Conservation (phyloP, 148 eudicot genomes). For the Camellia sinensis region DNA sequence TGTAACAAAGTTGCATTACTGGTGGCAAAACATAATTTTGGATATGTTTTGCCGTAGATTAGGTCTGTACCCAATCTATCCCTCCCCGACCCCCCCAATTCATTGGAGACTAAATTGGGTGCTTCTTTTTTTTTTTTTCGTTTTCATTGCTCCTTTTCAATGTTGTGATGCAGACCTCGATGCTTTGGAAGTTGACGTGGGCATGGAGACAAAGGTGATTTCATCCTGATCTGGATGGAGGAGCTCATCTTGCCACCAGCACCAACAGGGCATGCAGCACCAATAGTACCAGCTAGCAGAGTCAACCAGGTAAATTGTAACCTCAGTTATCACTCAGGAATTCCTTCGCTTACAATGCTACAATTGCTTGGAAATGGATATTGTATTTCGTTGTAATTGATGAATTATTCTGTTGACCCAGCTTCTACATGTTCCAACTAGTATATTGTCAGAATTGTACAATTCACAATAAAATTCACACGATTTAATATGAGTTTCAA, state of each 20-base stretch:
- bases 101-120: too few species aligned
- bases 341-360: neutral
- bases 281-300: constrained; percentile 57
- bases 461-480: too few species aligned
- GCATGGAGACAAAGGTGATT: constrained; percentile 66
- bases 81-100: too few species aligned
- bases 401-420: too few species aligned
- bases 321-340: neutral
- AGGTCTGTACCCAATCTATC: too few species aligned
- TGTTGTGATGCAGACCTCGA: constrained; percentile 63
- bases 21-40: neutral
- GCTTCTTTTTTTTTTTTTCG: too few species aligned
- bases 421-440: neutral
- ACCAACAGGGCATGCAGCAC: constrained; percentile 55
- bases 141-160: neutral
- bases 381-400: too few species aligned
- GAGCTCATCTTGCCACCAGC: constrained; percentile 89
- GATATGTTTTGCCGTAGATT: neutral
- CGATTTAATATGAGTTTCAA: too few species aligned
- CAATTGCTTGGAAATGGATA: neutral
- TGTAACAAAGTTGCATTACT: neutral
- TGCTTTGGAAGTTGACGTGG: constrained; percentile 82
- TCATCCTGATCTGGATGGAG: constrained; percentile 60
- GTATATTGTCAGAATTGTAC: too few species aligned
- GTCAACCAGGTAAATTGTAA: constrained; percentile 48